Conservation (phyloP, 257 asterid genomes). For the Leptodermis oblonga region DNA sequence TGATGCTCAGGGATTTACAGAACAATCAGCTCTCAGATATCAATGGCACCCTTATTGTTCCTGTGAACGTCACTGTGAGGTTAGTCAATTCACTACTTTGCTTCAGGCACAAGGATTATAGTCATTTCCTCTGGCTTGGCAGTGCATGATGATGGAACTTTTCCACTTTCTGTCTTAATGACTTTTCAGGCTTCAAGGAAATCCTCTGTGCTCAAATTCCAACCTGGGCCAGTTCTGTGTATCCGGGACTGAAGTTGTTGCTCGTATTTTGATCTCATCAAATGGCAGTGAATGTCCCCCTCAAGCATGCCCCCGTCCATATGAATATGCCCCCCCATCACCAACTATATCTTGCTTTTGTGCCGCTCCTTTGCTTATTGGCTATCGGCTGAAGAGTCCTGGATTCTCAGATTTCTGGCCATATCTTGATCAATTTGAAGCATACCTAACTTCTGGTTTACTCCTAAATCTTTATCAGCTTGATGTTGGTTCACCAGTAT, state of each 20-base stretch:
- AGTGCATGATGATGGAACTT: background rate
- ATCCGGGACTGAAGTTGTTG: slow-evolving; percentile 42
- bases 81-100: slow-evolving; percentile 26
- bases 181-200: slow-evolving; percentile 72
- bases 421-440: slow-evolving; percentile 42
- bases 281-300: slow-evolving; percentile 36
- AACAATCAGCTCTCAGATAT: slow-evolving; percentile 53
- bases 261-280: slow-evolving; percentile 23
- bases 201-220: slow-evolving; percentile 54
- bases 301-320: slow-evolving; percentile 55
- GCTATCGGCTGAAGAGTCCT: slow-evolving; percentile 91
- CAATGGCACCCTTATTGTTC: slow-evolving; percentile 41
- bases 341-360: slow-evolving; percentile 70
- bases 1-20: slow-evolving; percentile 70
- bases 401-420: slow-evolving; percentile 72
- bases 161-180: background rate
- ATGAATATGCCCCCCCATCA: slow-evolving; percentile 53
- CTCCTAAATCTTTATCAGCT: slow-evolving; percentile 55
- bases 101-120: slow-evolving; percentile 11
- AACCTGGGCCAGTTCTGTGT: slow-evolving; percentile 40
- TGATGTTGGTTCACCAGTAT: slow-evolving; percentile 40
- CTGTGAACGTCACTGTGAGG: slow-evolving; percentile 71
- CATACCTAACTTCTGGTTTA: slow-evolving; percentile 59
- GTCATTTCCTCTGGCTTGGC: background rate
- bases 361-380: slow-evolving; percentile 71